These are phyloP conservation scores for Chaetomium olivaceum DNA, from an alignment of 2,329 filamentous ascomycete species.

Conservation along the genomic window DNA sequence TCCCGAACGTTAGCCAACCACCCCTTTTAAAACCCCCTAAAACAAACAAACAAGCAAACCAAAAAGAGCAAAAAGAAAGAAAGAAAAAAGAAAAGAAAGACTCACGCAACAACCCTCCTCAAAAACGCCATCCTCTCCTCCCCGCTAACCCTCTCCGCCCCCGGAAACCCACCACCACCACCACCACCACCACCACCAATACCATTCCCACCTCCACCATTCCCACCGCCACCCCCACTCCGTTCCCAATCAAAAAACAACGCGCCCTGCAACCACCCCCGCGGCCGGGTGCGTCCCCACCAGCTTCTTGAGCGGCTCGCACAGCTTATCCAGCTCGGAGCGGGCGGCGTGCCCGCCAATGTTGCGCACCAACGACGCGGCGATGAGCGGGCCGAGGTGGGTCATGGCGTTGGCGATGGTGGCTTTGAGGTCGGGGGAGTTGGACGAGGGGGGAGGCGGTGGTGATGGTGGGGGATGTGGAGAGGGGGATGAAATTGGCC, in stretches of 20 bases:
- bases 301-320: conserved; percentile 70
- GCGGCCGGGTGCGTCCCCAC: conserved; percentile 56
- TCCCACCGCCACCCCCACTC: conserved; percentile 13
- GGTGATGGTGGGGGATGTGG: background rate
- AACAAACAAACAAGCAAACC: background rate
- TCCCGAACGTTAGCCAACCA: background rate
- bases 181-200: conserved; percentile 29
- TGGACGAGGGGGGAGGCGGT: background rate
- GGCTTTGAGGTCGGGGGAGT: conserved; percentile 30
- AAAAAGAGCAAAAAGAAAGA: background rate
- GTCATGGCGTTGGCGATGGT: conserved; percentile 52
- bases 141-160: conserved; percentile 54
- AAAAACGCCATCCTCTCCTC: conserved; percentile 65
- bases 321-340: conserved; percentile 70
- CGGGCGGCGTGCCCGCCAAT: conserved; percentile 68
- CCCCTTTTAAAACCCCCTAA: background rate
- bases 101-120: conserved; percentile 64
- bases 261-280: conserved; percentile 62
- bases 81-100: conserved; percentile 17
- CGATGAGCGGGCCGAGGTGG: conserved; percentile 63
- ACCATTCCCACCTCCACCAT: background rate
- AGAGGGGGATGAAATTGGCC: conserved; percentile 54
- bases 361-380: conserved; percentile 61
- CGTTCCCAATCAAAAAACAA: conserved; percentile 40
- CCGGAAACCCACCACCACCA: conserved; percentile 38